A percentile compares a stretch with the other conserved stretches of the same genome.
phyloP scores from a whole-genome alignment of 1,139 yeast genomes.

The Pichia sp. region DNA sequence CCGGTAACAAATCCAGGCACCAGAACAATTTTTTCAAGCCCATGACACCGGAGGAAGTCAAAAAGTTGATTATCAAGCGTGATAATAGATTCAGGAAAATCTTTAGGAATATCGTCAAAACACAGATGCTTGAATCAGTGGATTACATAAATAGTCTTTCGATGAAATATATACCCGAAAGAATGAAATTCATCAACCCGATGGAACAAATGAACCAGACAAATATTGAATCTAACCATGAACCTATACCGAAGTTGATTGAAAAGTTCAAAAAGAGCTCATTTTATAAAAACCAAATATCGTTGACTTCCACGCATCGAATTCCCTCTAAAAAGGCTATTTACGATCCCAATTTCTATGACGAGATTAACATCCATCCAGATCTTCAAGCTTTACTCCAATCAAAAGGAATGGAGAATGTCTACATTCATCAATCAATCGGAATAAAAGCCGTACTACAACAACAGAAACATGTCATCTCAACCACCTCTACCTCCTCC shows the following conservation, averaged over 20 bases:
- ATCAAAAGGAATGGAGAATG: slow-evolving; percentile 41
- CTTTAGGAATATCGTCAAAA: slow-evolving; percentile 38
- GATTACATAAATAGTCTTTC: slow-evolving; percentile 36
- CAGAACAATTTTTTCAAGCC: slow-evolving; percentile 7
- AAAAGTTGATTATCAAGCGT: slow-evolving; percentile 57
- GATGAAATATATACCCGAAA: slow-evolving; percentile 43
- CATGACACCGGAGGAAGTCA: slow-evolving; percentile 44
- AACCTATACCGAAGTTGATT: slow-evolving; percentile 43
- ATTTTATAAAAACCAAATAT: slow-evolving; percentile 60
- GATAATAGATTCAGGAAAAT: slow-evolving; percentile 48
- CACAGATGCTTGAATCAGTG: slow-evolving; percentile 34
- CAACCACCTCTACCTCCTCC: slow-evolving; percentile 90
- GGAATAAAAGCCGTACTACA: slow-evolving; percentile 61
- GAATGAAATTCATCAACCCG: slow-evolving; percentile 45
- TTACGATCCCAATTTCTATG: slow-evolving; percentile 13
- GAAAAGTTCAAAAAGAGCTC: slow-evolving; percentile 41
- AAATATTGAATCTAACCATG: slow-evolving; percentile 17
- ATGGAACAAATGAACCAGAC: slow-evolving; percentile 43
- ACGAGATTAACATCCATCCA: slow-evolving; percentile 11
- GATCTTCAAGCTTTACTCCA: slow-evolving; percentile 12
- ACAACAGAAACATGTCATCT: slow-evolving; percentile 61
- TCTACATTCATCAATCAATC: slow-evolving; percentile 77
- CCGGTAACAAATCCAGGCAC: slow-evolving; percentile 10
- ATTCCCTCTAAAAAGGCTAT: slow-evolving; percentile 38
- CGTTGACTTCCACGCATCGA: slow-evolving; percentile 38